Evolutionary conservation across 2,329 filamentous ascomycete species (phyloP), one percentile per base, ranked within the genome.

Genomic region (Fusarium chaquense): DNA sequence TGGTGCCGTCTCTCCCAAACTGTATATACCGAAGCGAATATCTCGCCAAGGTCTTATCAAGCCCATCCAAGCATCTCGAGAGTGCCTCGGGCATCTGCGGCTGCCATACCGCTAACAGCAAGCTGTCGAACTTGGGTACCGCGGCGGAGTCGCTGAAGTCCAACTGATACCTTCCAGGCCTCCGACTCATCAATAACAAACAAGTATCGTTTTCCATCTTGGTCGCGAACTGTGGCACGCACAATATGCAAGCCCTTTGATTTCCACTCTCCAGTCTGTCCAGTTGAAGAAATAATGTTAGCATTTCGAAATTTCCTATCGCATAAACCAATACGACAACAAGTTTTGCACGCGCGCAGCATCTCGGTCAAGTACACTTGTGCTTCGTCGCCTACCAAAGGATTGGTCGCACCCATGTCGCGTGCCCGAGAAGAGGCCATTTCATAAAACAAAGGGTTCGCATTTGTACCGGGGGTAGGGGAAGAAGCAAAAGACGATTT

Each of bases 171-270:
- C 83, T 92, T 92, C 90, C 90, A 91, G 30, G 85, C 85, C 76
- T 92, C 89, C 65, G 88, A 84, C 75, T 91, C 88, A 41, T 84
- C 82, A 35, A 91, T 79, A 12, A 91, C 84, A 74, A 91, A 91
- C 36, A 91, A 77, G 74, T 87, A 91, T 36, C 88, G 84, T 79
- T 90, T 90, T 44, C 87, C 88, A 64, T 91, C 89, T 69, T 90
- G 87, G 73, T 92, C 89, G 57, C 88, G 82, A 61, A 91, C 83
- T 16, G 85, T 89, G 24, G 89, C 89, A 52, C 89, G 85, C 59
- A 92, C 78, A 12, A 92, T 77, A 76, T 91, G 90, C 54, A 89
- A 77, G 53, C 87, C 86, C 67, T 83, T 86, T 58, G 79, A 78
- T 77, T 83, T 86, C 82, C 83, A 85, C 70, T 86, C 85, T 62